Conservation (phyloP, 306 rosid genomes). For the Cucumis cinereus region DNA sequence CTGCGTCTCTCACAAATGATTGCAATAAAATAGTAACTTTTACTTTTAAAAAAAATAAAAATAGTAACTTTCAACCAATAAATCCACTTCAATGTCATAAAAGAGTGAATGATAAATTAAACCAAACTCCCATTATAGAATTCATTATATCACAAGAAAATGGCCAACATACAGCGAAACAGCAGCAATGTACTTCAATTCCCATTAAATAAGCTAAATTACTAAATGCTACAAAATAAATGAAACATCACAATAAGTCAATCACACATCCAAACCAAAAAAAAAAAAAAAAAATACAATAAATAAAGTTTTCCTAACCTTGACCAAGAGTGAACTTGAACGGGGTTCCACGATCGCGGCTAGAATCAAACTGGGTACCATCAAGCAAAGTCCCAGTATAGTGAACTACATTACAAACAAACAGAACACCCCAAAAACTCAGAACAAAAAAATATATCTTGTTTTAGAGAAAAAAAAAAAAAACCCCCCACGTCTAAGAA, state of each 20-base stretch:
- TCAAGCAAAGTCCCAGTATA: conserved; percentile 87
- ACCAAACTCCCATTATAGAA: no score
- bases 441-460: not conserved
- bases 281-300: not conserved
- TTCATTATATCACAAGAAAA: not conserved
- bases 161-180: not conserved
- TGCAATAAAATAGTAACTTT: no score
- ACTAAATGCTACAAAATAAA: not conserved
- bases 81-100: not conserved
- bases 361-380: conserved; percentile 88
- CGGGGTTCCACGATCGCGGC: conserved; percentile 61
- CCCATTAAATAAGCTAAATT: not conserved
- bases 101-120: not conserved
- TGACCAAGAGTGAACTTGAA: conserved; percentile 93
- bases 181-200: not conserved
- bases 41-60: no score
- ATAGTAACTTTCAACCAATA: not conserved
- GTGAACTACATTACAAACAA: conserved; percentile 40
- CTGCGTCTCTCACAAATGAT: not conserved
- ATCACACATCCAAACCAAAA: not conserved
- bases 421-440: not conserved
- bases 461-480: not conserved
- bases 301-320: conserved; percentile 29
- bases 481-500: not conserved
- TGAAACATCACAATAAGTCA: not conserved